Percentiles rank a stretch among this genome's conserved stretches.
phyloP scores from a whole-genome alignment of 2,329 filamentous ascomycete species.

The Colletotrichum musae region DNA sequence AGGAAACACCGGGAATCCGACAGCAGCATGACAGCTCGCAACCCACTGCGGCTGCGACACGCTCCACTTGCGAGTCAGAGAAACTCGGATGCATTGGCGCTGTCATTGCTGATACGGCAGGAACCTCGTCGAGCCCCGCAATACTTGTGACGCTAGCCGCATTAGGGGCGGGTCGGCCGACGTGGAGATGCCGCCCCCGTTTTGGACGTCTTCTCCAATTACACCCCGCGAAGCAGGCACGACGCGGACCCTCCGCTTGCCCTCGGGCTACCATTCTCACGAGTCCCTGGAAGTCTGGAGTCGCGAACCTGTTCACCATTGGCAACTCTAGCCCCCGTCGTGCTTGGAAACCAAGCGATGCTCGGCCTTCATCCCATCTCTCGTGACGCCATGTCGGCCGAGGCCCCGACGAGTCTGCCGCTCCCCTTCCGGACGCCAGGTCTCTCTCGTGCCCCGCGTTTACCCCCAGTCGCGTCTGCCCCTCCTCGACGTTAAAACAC shows the following conservation, averaged over 20 bases:
- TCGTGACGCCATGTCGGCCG: constrained; percentile 10
- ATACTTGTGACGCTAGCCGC: not conserved
- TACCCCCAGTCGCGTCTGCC: not conserved
- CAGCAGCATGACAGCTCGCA: not conserved
- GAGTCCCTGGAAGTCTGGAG: constrained; percentile 12
- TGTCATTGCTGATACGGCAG: constrained; percentile 6
- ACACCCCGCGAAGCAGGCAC: constrained; percentile 9
- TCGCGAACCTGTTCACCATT: not conserved
- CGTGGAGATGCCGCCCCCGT: constrained; percentile 9
- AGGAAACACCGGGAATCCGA: not conserved
- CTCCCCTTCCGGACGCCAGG: not conserved
- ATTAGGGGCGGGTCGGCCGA: not conserved
- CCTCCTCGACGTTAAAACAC: constrained; percentile 17
- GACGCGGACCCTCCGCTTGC: not conserved
- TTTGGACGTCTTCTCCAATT: constrained; percentile 23
- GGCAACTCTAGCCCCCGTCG: constrained; percentile 5
- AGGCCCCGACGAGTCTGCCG: not conserved
- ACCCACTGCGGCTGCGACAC: constrained; percentile 14
- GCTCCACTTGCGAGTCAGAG: constrained; percentile 31
- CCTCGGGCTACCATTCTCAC: constrained; percentile 22
- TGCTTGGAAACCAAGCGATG: not conserved
- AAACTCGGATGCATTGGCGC: not conserved
- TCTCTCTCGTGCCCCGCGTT: not conserved
- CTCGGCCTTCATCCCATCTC: constrained; percentile 6
- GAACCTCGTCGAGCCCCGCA: not conserved